Percentiles rank a stretch among this genome's conserved stretches.
Conservation (phyloP, 1,284 basidiomycete species). For the Trametes pubescens region DNA sequence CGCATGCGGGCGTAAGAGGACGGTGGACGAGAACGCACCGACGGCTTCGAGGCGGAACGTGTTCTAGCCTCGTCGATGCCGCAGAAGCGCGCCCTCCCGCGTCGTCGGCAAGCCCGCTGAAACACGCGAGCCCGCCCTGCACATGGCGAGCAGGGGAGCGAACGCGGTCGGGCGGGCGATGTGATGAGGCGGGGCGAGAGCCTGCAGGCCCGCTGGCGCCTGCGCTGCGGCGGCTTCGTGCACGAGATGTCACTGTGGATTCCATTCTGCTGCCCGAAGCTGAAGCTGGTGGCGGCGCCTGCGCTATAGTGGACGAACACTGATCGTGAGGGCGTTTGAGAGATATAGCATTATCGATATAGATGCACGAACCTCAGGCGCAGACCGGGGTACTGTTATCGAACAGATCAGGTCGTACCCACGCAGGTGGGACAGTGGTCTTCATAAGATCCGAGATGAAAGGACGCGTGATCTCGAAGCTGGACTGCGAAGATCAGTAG, state of each 20-base stretch:
- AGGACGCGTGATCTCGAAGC: conserved; percentile 27
- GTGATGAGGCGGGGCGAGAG: conserved; percentile 9
- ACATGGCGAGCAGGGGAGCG: not conserved
- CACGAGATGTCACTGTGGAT: conserved; percentile 20
- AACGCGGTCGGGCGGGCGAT: not conserved
- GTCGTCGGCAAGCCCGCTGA: conserved; percentile 27
- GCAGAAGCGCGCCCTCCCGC: conserved; percentile 19
- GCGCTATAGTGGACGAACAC: conserved; percentile 14
- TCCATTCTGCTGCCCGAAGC: conserved; percentile 22
- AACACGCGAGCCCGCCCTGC: conserved; percentile 18
- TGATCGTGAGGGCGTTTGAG: conserved; percentile 25
- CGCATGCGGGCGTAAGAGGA: conserved; percentile 30
- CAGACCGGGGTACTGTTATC: conserved; percentile 20
- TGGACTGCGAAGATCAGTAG: conserved; percentile 24
- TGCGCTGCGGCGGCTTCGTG: conserved; percentile 5
- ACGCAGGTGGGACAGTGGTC: conserved; percentile 24
- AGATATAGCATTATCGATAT: conserved; percentile 31
- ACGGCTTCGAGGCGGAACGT: conserved; percentile 20
- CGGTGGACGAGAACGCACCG: conserved; percentile 22
- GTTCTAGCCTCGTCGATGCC: conserved; percentile 23
- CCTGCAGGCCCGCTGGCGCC: not conserved
- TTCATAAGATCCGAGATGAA: conserved; percentile 34
- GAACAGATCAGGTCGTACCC: conserved; percentile 22
- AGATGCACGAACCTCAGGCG: conserved; percentile 24
- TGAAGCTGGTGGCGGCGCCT: conserved; percentile 2